phyloP scores from a whole-genome alignment of 345 rosid genomes.

The Salix purpurea region DNA sequence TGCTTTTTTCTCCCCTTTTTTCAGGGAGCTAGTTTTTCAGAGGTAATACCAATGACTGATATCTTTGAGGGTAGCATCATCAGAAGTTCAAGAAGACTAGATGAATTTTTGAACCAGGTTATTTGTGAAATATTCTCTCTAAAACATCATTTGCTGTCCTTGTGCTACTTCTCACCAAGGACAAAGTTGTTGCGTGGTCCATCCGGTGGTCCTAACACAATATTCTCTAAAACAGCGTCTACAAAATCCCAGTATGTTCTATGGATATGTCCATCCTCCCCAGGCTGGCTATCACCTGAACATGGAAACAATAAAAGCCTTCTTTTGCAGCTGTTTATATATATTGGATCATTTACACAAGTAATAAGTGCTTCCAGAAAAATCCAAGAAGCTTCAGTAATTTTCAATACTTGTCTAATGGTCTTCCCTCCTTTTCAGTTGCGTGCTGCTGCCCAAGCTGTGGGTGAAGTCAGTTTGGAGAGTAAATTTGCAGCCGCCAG shows the following conservation, averaged over 20 bases:
- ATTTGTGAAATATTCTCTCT: not conserved
- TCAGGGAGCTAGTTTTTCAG: slow-evolving; percentile 90
- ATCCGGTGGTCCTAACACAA: not conserved
- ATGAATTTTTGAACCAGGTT: slow-evolving; percentile 97
- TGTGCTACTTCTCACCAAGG: not conserved
- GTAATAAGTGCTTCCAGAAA: not conserved
- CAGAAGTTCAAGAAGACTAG: slow-evolving; percentile 89
- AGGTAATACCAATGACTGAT: slow-evolving; percentile 92
- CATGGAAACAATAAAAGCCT: not conserved
- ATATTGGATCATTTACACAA: not conserved
- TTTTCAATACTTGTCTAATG: not conserved
- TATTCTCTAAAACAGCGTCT: not conserved
- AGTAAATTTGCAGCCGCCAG: slow-evolving; percentile 85
- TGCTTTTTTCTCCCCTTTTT: slow-evolving; percentile 15
- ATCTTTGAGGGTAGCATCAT: slow-evolving; percentile 97
- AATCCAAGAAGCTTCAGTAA: not conserved
- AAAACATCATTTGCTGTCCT: not conserved
- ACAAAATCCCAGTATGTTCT: not conserved
- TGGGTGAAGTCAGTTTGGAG: slow-evolving; percentile 72
- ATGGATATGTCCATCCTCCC: not conserved
- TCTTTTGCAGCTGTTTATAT: not conserved
- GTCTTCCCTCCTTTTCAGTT: slow-evolving; percentile 32
- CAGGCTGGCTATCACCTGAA: not conserved
- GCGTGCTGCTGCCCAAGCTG: slow-evolving; percentile 84
- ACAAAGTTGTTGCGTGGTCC: not conserved